Evolutionary conservation across 176 grass and related monocot genomes (phyloP), one percentile per base, ranked within the genome.

Genomic region (Eragrostis nindensis): DNA sequence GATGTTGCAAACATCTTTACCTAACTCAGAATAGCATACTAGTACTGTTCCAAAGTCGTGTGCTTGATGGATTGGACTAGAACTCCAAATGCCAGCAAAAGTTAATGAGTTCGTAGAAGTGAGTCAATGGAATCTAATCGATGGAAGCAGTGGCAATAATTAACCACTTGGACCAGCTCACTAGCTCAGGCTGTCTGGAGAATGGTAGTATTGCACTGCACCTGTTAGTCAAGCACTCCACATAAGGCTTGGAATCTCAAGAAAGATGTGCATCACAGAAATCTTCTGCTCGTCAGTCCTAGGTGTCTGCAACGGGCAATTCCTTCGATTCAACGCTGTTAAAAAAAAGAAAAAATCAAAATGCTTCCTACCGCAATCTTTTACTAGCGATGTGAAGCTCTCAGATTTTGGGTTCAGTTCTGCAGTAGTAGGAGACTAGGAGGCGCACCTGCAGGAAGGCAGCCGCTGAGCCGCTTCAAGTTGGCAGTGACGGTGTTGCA

Each of bases 171-270:
- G 44, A 80, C 43, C 62, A 70, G 81, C 53, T n/a, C n/a, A n/a
- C n/a, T n/a, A n/a, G n/a, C n/a, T 89, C 82, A 75, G 70, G 53
- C 68, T 84, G 70, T 84, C 70, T 70, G 76, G 57, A 66, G 24
- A 30, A 36, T 45, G 48, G 32, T 24, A 29, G 56, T 78, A 32
- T 22, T 38, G 46, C 53, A 32, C 74, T 52, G 8, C 29, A 22
- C 61, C 3, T 13, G 52, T 79, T 66, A 69, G 81, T 84, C 76
- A 88, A 89, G 42, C 70, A 55, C 56, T 75, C 76, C 26, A 75
- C 53, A 56, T 76, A 76, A 64, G 56, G 29, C 76, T 85, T 55
- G 64, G 53, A 24, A 81, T 89, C 76, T 81, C 82, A 65, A 85
- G 77, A 80, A 89, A 71, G 70, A 89, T 85, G 29, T 32, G 70